A percentile compares a stretch with the other conserved stretches of the same genome.
Conservation (phyloP, 2,329 filamentous ascomycete genomes). For the Magnaporthales sp. region DNA sequence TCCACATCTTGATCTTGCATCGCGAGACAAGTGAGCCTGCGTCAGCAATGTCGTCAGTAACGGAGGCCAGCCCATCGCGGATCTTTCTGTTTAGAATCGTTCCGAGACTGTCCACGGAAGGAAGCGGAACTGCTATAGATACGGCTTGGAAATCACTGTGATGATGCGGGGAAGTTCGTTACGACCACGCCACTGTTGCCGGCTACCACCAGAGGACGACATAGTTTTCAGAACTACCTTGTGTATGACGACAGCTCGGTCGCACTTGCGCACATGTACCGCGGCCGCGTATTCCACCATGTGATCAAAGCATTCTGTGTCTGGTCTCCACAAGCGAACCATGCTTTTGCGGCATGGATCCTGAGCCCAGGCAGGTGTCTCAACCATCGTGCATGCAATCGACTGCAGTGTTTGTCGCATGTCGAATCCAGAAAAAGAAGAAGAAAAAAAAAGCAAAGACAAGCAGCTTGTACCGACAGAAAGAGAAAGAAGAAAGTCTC, state of each 20-base stretch:
- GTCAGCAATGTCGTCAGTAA: background rate
- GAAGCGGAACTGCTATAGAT: background rate
- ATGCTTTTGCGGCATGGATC: background rate
- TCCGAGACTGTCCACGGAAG: background rate
- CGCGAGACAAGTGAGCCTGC: background rate
- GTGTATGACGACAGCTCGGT: background rate
- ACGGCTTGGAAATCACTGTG: background rate
- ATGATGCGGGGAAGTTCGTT: background rate
- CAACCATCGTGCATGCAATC: background rate
- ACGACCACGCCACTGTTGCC: background rate
- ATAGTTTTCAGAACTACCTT: background rate
- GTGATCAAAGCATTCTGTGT: background rate
- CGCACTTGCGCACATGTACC: background rate
- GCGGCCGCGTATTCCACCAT: background rate
- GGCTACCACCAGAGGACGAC: background rate
- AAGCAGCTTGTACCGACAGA: too few relatives aligned
- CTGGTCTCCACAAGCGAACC: background rate
- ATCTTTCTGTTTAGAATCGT: background rate
- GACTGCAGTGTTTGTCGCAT: background rate
- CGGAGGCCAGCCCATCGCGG: background rate
- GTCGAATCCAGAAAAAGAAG: background rate
- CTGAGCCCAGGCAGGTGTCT: background rate
- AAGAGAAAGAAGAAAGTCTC: too few relatives aligned
- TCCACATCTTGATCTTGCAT: background rate
- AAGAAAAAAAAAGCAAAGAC: background rate